Percentiles rank a stretch among this genome's conserved stretches.
Evolutionary conservation across 805 yeast genomes (phyloP).

Genomic region (Yueomyces sinensis): DNA sequence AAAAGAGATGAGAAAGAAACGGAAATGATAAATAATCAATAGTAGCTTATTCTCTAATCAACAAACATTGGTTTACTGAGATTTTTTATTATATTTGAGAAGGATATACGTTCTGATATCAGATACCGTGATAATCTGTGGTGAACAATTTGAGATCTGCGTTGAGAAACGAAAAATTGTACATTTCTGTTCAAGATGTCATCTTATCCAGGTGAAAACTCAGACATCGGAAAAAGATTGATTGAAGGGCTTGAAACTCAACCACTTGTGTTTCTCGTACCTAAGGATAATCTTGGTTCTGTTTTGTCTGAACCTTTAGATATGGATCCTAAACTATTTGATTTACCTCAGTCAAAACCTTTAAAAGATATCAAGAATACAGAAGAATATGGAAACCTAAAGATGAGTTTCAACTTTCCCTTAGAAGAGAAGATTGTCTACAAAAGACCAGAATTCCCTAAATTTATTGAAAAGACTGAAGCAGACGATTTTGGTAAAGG

Average conservation of each 20-base stretch:
- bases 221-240: constrained; percentile 16
- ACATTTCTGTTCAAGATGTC: constrained; percentile 21
- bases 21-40: too few relatives aligned
- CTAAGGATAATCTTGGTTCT: constrained; percentile 14
- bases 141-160: too few relatives aligned
- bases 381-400: background rate
- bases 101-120: too few relatives aligned
- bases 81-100: too few relatives aligned
- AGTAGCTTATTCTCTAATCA: too few relatives aligned
- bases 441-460: constrained; percentile 9
- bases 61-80: too few relatives aligned
- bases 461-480: background rate
- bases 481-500: background rate
- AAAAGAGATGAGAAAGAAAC: too few relatives aligned
- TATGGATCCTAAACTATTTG: too few relatives aligned
- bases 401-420: background rate
- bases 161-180: too few relatives aligned
- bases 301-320: constrained; percentile 7
- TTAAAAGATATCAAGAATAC: background rate
- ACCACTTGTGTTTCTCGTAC: constrained; percentile 18
- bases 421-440: constrained; percentile 4
- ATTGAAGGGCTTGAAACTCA: constrained; percentile 13
- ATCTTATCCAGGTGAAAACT: constrained; percentile 18
- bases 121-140: too few relatives aligned
- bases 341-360: too few relatives aligned